A percentile compares a stretch with the other conserved stretches of the same genome.
phyloP scores from a whole-genome alignment of 352 stramenopile genomes.

The Blastocystis sp. region DNA sequence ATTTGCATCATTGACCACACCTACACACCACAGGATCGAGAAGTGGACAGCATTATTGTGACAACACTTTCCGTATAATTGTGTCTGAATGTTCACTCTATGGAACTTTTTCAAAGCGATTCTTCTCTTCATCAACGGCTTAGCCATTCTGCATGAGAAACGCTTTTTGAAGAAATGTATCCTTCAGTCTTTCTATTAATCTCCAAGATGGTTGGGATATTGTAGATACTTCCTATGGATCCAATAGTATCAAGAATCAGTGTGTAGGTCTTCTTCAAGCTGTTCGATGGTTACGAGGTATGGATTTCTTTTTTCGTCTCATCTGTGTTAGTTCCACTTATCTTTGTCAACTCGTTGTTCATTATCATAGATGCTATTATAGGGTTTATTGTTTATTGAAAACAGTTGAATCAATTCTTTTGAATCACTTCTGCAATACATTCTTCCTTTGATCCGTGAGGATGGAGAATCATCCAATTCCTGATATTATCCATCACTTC shows the following conservation, averaged over 20 bases:
- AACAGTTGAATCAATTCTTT: background rate
- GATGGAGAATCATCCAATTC: conserved; percentile 59
- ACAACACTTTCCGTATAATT: background rate
- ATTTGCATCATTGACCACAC: background rate
- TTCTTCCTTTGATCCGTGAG: conserved; percentile 36
- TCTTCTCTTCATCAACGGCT: conserved; percentile 75
- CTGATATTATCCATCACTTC: conserved; percentile 26
- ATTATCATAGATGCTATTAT: conserved; percentile 75
- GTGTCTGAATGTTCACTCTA: conserved; percentile 71
- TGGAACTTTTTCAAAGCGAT: conserved; percentile 80
- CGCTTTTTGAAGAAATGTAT: conserved; percentile 76
- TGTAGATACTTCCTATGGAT: conserved; percentile 73
- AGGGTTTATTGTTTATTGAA: conserved; percentile 66
- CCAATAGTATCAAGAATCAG: conserved; percentile 77
- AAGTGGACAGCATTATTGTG: background rate
- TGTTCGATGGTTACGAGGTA: conserved; percentile 77
- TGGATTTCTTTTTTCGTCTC: conserved; percentile 41
- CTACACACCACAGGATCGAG: conserved; percentile 38
- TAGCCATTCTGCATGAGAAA: conserved; percentile 79
- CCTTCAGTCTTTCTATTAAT: conserved; percentile 59
- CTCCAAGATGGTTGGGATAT: conserved; percentile 75
- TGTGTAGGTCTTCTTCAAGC: conserved; percentile 75
- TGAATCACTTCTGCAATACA: conserved; percentile 1
- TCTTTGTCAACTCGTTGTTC: conserved; percentile 75
- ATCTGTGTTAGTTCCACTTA: conserved; percentile 70